Evolutionary conservation across 345 rosid genomes (phyloP).

Genomic region (Streptanthus diversifolius): DNA sequence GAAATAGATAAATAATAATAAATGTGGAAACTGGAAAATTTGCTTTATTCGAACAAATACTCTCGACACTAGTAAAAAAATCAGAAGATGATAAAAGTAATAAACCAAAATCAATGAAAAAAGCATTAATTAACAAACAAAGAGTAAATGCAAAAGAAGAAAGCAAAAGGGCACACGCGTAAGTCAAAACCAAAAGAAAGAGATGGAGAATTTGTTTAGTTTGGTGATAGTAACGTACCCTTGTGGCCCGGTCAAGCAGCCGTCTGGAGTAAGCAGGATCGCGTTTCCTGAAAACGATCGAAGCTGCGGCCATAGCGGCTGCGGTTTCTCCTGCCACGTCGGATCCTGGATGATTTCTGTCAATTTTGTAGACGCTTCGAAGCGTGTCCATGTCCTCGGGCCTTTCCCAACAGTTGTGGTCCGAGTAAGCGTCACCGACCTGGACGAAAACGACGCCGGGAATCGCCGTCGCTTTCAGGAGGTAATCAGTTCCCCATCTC

Average conservation of each 20-base stretch:
- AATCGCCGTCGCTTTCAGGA: conserved; percentile 69
- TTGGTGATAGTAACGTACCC: conserved; percentile 49
- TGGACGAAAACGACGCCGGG: conserved; percentile 65
- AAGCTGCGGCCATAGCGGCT: conserved; percentile 94
- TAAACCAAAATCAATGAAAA: not conserved
- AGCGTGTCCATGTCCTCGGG: conserved; percentile 98
- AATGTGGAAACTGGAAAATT: not conserved
- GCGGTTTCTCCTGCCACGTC: conserved; percentile 98
- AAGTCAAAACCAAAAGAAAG: not conserved
- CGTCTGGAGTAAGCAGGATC: conserved; percentile 73
- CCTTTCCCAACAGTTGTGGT: conserved; percentile 92
- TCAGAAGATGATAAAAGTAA: not conserved
- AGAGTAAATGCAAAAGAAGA: conserved; percentile 2
- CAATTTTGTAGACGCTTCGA: conserved; percentile 73
- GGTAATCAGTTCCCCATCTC: conserved; percentile 84
- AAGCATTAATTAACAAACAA: not conserved
- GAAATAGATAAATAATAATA: not conserved
- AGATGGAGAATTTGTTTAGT: not conserved
- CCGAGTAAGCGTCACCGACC: conserved; percentile 84
- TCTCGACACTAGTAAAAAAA: not conserved
- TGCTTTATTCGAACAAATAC: not conserved
- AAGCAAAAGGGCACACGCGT: conserved; percentile 8
- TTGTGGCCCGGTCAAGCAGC: conserved; percentile 66
- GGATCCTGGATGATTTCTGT: conserved; percentile 73
- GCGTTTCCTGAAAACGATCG: conserved; percentile 82